Base-by-base conservation (phyloP, 768 basidiomycete species). In the Cystobasidium tubakii region DNA sequence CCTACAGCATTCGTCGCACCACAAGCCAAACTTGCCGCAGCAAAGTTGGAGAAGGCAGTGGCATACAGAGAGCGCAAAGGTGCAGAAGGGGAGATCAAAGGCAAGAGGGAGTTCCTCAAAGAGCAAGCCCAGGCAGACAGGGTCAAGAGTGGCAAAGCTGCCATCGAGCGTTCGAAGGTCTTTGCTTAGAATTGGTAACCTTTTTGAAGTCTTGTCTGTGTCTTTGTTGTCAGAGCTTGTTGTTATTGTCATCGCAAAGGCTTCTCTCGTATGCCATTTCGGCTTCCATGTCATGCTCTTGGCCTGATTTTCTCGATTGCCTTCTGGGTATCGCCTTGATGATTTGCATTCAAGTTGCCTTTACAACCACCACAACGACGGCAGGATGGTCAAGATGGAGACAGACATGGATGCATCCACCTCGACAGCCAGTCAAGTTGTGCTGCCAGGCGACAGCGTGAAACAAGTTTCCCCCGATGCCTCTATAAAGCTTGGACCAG, bases 1-100 rank as follows among this genome's bases (percentile, higher is more conserved):
- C 39, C 1, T 4, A 36, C 81, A 94, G 96, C 96, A 85, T 99
- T 96, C 79, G 84, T 98, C 57, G 89, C 92, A 0, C 95, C 96
- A 4, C 86, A 92, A 13, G 87, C 89, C 10, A 85, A 90, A 25
- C 87, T 92, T 66, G 88, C 88, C 19, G 83, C 86, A 0, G 79
- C 86, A 71, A 88, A 87, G 80, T 85, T 87, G 76, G 87, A 86
- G 77, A 87, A 88, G 80, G 93, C 92, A 0, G 84, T 85, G 73
- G 92, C 87, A 82, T 98, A 97, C 82, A 86, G 86, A 69, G 84
- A 85, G 44, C 85, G 95, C 74, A 94, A 96, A 82, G 86, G 89
- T 57, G 88, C 88, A 15, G 85, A 93, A 80, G 83, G 84, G 76
- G 89, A 91, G 75, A 84, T 85, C 70, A 83, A 83, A 70, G 83